These are phyloP conservation scores for Tephrocybe sp. DNA, from an alignment of 768 basidiomycete genomes.

Conservation along the genomic window DNA sequence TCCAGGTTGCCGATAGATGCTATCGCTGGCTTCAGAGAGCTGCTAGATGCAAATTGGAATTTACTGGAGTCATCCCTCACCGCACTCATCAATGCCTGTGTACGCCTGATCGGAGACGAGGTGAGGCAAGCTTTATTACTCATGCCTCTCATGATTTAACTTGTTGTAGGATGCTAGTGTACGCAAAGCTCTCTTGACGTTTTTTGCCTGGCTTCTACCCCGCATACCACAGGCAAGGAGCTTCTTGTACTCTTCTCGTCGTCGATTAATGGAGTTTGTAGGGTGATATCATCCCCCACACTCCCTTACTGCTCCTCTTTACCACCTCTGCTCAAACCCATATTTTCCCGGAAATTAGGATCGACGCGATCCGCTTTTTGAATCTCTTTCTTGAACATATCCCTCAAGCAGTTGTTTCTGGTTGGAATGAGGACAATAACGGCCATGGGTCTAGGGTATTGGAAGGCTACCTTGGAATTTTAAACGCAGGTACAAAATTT, in stretches of 20 bases:
- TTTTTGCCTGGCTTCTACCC: slow-evolving; percentile 74
- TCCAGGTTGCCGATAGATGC: slow-evolving; percentile 52
- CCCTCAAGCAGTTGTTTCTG: slow-evolving; percentile 63
- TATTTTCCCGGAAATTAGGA: slow-evolving; percentile 92
- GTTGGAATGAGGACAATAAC: slow-evolving; percentile 58
- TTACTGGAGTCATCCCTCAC: slow-evolving; percentile 54
- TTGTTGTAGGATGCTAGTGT: slow-evolving; percentile 70
- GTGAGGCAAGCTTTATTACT: slow-evolving; percentile 37
- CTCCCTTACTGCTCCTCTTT: slow-evolving; percentile 77
- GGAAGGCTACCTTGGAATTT: slow-evolving; percentile 78
- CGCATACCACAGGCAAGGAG: slow-evolving; percentile 48
- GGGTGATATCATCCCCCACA: slow-evolving; percentile 75
- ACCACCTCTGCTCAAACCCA: slow-evolving; percentile 89
- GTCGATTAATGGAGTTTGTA: slow-evolving; percentile 25
- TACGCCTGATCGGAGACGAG: slow-evolving; percentile 81
- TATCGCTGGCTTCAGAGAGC: slow-evolving; percentile 67
- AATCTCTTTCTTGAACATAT: slow-evolving; percentile 71
- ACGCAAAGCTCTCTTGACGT: slow-evolving; percentile 66
- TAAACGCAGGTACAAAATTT: slow-evolving; percentile 67
- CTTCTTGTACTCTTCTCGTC: not conserved
- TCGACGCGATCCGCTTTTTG: slow-evolving; percentile 84
- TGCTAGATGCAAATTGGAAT: slow-evolving; percentile 62
- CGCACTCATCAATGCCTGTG: slow-evolving; percentile 55
- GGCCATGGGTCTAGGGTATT: slow-evolving; percentile 65
- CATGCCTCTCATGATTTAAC: slow-evolving; percentile 10